phyloP scores from a whole-genome alignment of 2,329 filamentous ascomycete genomes.

The Fusarium buharicum region DNA sequence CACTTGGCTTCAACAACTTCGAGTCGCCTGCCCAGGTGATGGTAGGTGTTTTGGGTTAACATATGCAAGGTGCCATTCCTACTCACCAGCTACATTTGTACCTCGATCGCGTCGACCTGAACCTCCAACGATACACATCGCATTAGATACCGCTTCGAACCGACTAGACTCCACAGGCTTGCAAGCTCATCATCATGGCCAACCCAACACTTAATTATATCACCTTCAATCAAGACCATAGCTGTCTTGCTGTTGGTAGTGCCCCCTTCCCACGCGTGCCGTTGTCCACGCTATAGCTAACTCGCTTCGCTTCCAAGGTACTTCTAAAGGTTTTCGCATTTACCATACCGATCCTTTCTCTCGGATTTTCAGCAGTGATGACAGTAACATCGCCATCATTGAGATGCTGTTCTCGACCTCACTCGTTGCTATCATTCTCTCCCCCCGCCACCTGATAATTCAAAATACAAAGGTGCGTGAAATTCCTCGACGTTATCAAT shows the following conservation, averaged over 20 bases:
- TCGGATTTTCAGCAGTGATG: slow-evolving; percentile 93
- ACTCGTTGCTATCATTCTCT: slow-evolving; percentile 90
- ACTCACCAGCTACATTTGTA: neutral
- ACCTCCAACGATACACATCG: slow-evolving; percentile 2
- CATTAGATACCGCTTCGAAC: neutral
- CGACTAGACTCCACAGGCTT: neutral
- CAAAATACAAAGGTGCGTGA: slow-evolving; percentile 91
- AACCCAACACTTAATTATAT: slow-evolving; percentile 91
- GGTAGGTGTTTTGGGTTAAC: slow-evolving; percentile 20
- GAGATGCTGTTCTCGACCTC: slow-evolving; percentile 99
- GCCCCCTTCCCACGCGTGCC: slow-evolving; percentile 29
- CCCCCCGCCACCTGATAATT: slow-evolving; percentile 90
- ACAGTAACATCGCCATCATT: slow-evolving; percentile 93
- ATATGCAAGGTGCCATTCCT: slow-evolving; percentile 12
- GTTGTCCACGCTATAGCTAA: slow-evolving; percentile 17
- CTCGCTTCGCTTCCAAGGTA: slow-evolving; percentile 65
- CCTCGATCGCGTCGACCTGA: slow-evolving; percentile 9
- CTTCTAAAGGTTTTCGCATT: slow-evolving; percentile 92
- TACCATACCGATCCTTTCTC: slow-evolving; percentile 97
- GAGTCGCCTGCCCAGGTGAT: slow-evolving; percentile 22
- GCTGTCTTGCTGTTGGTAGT: slow-evolving; percentile 92
- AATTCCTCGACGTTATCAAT: neutral
- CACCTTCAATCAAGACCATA: slow-evolving; percentile 99
- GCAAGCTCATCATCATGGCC: slow-evolving; percentile 63
- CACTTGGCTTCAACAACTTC: slow-evolving; percentile 18